These are phyloP conservation scores for Neurospora discreta DNA, from an alignment of 495 filamentous ascomycete species.

Conservation along the genomic window DNA sequence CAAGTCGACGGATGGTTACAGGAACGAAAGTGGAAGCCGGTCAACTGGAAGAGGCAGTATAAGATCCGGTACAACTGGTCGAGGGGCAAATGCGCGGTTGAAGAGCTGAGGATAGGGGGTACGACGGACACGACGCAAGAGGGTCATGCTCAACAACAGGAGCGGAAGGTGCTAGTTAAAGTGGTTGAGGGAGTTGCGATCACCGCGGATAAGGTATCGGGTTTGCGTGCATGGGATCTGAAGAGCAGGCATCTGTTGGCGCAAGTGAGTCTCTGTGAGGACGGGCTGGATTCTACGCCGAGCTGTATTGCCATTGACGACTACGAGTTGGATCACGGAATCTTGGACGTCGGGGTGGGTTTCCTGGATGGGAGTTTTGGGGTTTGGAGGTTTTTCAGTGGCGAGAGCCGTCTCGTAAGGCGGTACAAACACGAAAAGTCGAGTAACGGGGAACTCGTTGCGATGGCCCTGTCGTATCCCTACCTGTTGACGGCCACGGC, in stretches of 20 bases:
- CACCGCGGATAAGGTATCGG: constrained; percentile 57
- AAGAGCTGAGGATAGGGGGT: constrained; percentile 54
- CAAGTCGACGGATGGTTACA: neutral
- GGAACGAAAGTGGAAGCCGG: constrained; percentile 13
- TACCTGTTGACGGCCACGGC: constrained; percentile 70
- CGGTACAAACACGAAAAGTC: constrained; percentile 45
- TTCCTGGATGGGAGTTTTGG: constrained; percentile 67
- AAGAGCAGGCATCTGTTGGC: constrained; percentile 48
- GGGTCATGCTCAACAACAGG: neutral
- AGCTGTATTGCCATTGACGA: constrained; percentile 59
- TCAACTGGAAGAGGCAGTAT: constrained; percentile 80
- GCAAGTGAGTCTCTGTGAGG: constrained; percentile 24
- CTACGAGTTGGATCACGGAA: constrained; percentile 19
- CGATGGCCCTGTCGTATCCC: constrained; percentile 62
- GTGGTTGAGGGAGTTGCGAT: constrained; percentile 66
- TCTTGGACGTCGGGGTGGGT: constrained; percentile 53
- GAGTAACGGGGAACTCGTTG: constrained; percentile 56
- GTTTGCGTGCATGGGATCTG: constrained; percentile 69
- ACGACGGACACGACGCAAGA: constrained; percentile 3
- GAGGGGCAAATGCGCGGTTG: constrained; percentile 67
- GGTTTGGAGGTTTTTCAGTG: constrained; percentile 49
- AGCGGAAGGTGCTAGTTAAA: constrained; percentile 46
- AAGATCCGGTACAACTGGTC: constrained; percentile 89
- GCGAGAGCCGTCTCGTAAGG: constrained; percentile 28
- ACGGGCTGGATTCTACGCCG: constrained; percentile 29